Evolutionary conservation across 331 rosid species (phyloP).

Genomic region (Prunus yedoensis): DNA sequence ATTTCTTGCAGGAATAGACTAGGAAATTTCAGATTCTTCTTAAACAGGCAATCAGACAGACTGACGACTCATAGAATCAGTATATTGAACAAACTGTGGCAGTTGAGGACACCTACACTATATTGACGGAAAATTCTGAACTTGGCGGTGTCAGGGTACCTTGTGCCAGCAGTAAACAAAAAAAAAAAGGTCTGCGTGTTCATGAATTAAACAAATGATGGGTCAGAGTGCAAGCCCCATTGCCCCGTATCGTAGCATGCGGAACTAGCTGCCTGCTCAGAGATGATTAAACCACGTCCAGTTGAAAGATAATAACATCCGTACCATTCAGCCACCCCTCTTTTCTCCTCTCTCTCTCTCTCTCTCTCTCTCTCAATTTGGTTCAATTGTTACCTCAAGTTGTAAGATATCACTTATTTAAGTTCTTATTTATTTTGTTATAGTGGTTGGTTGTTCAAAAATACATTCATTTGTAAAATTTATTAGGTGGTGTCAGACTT

Average conservation of each 20-base stretch:
- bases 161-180: conserved; percentile 25
- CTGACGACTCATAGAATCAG: conserved; percentile 26
- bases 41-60: conserved; percentile 34
- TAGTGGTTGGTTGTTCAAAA: conserved; percentile 19
- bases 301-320: conserved; percentile 18
- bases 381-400: conserved; percentile 14
- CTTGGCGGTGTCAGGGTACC: conserved; percentile 23
- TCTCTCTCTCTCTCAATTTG: too few species aligned
- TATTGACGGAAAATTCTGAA: conserved; percentile 16
- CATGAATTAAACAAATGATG: conserved; percentile 20
- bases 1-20: conserved; percentile 26
- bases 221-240: conserved; percentile 5
- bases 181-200: conserved; percentile 12
- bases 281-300: conserved; percentile 15
- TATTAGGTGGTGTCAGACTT: conserved; percentile 4
- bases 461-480: conserved; percentile 19
- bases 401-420: conserved; percentile 31
- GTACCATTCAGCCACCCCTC: not conserved
- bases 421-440: not conserved
- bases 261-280: conserved; percentile 17
- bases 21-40: conserved; percentile 28
- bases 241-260: conserved; percentile 10
- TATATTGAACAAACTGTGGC: conserved; percentile 22
- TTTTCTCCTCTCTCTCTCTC: not conserved
- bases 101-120: conserved; percentile 16